Percentiles rank a stretch among this genome's conserved stretches.
Evolutionary conservation across 2,329 filamentous ascomycete genomes (phyloP).

Genomic region (Emmonsiellopsis sp.): DNA sequence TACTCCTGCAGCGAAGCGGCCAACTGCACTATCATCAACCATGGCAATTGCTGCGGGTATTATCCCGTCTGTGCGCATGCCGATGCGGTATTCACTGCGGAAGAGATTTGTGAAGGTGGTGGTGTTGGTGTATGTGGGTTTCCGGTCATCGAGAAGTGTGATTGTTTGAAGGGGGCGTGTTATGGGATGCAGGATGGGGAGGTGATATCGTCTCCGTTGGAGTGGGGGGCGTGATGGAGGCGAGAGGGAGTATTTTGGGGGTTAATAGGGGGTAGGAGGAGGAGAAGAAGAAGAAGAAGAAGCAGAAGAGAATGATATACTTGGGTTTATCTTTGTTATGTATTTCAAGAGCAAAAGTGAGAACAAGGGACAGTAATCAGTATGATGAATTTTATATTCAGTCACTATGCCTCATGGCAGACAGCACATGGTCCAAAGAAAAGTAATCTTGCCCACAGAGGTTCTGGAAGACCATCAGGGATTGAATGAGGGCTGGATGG

Average conservation of each 20-base stretch:
- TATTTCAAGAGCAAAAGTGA: no score
- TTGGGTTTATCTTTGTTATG: no score
- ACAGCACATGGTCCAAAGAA: no score
- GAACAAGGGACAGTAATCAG: no score
- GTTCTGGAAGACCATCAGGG: no score
- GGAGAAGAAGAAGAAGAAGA: neutral
- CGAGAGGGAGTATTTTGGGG: neutral
- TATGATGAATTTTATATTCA: no score
- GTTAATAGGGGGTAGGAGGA: neutral
- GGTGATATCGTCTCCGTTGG: neutral
- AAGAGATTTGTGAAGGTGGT: neutral
- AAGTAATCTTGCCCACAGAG: no score
- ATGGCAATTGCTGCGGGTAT: conserved; percentile 1
- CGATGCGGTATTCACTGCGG: neutral
- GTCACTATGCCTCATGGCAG: no score
- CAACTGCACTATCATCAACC: neutral
- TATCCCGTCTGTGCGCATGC: neutral
- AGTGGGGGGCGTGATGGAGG: neutral
- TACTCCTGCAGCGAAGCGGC: neutral
- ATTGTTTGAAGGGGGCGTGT: neutral
- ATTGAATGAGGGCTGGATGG: no score
- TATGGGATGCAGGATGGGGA: neutral
- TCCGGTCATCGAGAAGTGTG: neutral
- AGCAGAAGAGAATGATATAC: neutral
- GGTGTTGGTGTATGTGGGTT: neutral